These are phyloP conservation scores for Clohesyomyces aquaticus DNA, from an alignment of 495 filamentous ascomycete species.

Conservation along the genomic window DNA sequence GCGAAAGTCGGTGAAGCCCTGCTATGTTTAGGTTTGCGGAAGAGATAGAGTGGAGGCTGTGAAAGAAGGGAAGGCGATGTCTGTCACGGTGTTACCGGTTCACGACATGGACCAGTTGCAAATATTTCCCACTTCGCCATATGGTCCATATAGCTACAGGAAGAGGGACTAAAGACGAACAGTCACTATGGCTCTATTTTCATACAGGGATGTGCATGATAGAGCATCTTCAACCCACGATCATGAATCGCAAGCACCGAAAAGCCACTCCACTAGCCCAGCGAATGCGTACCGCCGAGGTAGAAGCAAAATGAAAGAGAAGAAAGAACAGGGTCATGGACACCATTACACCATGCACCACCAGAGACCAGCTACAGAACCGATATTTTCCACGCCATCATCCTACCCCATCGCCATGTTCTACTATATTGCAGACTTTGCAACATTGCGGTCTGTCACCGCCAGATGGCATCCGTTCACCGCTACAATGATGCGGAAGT, in stretches of 20 bases:
- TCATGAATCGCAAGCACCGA: neutral
- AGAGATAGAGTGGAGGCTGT: neutral
- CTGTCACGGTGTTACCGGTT: neutral
- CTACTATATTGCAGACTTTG: neutral
- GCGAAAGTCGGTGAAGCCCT: slow-evolving; percentile 25
- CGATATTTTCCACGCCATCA: neutral
- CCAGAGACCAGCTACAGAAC: neutral
- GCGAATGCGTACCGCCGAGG: neutral
- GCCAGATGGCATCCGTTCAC: slow-evolving; percentile 19
- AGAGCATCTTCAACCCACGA: neutral
- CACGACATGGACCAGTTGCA: no score
- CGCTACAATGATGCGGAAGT: slow-evolving; percentile 5
- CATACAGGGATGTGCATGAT: neutral
- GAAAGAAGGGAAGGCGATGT: neutral
- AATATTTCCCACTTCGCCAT: no score
- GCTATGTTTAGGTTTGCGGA: slow-evolving; percentile 16
- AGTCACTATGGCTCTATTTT: neutral
- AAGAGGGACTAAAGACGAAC: neutral
- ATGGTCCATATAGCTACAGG: no score
- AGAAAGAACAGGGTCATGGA: neutral
- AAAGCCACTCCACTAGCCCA: neutral
- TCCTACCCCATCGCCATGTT: neutral
- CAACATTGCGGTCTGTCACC: slow-evolving; percentile 10
- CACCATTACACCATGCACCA: neutral
- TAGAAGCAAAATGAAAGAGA: neutral